Conservation (phyloP, 768 basidiomycete genomes). For the Rhizopogon vinicolor region DNA sequence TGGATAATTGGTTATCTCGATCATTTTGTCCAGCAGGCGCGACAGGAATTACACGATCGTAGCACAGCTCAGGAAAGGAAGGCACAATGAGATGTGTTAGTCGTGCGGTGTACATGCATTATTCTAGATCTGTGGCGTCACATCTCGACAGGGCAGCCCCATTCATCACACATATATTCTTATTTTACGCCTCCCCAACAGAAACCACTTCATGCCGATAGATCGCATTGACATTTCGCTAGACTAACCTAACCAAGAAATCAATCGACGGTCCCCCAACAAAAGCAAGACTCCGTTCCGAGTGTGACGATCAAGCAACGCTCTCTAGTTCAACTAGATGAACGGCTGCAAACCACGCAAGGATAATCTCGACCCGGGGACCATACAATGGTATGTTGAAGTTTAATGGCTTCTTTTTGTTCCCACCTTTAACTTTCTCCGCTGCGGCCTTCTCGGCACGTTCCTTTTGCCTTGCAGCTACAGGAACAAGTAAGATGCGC, state of each 20-base stretch:
- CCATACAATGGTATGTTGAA: conserved; percentile 85
- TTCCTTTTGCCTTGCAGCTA: conserved; percentile 57
- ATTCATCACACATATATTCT: background rate
- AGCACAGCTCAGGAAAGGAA: conserved; percentile 7
- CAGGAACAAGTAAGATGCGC: conserved; percentile 71
- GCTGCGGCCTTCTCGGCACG: conserved; percentile 47
- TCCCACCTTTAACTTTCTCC: conserved; percentile 41
- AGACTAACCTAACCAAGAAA: conserved; percentile 5
- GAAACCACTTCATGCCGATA: background rate
- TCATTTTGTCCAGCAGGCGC: conserved; percentile 18
- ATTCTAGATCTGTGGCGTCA: conserved; percentile 11
- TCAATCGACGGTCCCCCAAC: background rate
- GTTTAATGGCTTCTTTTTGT: conserved; percentile 55
- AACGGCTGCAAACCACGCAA: conserved; percentile 83
- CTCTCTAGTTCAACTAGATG: conserved; percentile 70
- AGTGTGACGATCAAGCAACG: conserved; percentile 14
- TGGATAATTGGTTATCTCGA: conserved; percentile 16
- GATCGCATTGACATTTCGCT: background rate
- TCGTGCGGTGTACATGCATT: conserved; percentile 18
- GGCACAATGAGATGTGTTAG: conserved; percentile 15
- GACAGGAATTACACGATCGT: conserved; percentile 12
- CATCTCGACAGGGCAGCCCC: background rate
- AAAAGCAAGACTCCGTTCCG: background rate
- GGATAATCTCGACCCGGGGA: conserved; percentile 77
- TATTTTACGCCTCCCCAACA: background rate